Evolutionary conservation across 192 early-diverging fungal species (phyloP).

Genomic region (Coemansia reversa): DNA sequence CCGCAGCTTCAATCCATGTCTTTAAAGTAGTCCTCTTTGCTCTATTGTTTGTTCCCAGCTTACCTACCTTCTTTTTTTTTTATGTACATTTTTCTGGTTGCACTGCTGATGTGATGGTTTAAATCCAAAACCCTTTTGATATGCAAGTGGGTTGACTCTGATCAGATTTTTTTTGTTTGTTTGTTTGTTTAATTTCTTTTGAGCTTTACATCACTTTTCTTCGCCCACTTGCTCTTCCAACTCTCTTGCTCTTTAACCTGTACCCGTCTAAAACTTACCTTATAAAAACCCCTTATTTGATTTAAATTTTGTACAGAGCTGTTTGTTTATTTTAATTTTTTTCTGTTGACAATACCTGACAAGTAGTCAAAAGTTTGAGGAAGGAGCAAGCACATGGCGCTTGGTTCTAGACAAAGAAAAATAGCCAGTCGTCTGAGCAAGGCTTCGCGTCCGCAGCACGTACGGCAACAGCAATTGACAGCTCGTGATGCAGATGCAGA

Average conservation of each 20-base stretch:
- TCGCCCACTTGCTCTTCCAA: too few relatives aligned
- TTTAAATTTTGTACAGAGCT: constrained; percentile 4
- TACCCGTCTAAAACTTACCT: not conserved
- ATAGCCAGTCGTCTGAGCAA: constrained; percentile 37
- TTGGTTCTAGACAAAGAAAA: constrained; percentile 19
- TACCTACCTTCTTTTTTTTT: not conserved
- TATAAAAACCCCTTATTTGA: not conserved
- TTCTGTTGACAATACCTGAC: not conserved
- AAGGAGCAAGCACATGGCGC: constrained; percentile 7
- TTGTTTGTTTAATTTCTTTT: not conserved
- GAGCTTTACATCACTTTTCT: too few relatives aligned
- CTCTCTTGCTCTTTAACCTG: not conserved
- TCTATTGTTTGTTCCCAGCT: not conserved
- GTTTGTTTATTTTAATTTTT: not conserved
- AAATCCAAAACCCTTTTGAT: too few relatives aligned
- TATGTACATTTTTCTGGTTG: not conserved
- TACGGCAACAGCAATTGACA: constrained; percentile 21
- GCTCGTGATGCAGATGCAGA: constrained; percentile 17
- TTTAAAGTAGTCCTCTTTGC: not conserved
- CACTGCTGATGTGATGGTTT: too few relatives aligned
- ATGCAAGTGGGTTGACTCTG: too few relatives aligned
- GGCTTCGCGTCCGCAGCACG: constrained; percentile 14
- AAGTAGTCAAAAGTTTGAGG: not conserved
- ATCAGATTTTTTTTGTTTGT: constrained; percentile 4
- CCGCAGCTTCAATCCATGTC: constrained; percentile 13